These are phyloP conservation scores for Geosmithia flava DNA, from an alignment of 2,329 filamentous ascomycete genomes.

Conservation along the genomic window DNA sequence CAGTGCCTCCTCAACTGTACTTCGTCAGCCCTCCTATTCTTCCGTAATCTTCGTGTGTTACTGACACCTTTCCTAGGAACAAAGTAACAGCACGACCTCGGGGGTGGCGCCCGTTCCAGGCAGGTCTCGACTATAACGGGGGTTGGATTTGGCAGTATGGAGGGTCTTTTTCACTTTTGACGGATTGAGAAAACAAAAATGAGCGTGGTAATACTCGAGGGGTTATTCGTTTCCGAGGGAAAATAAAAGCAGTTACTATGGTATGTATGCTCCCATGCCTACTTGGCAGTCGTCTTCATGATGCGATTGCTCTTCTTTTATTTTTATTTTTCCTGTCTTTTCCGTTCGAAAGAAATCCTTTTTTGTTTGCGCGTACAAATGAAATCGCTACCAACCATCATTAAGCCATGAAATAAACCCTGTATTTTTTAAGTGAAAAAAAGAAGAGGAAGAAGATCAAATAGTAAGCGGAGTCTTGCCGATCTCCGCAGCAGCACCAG, in stretches of 20 bases:
- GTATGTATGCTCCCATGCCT: too few relatives aligned
- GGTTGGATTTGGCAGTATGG: not conserved
- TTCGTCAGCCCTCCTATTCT: not conserved
- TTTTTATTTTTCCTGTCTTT: not conserved
- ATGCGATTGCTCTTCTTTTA: not conserved
- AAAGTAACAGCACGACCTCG: not conserved
- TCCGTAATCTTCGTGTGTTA: not conserved
- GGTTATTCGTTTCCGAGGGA: too few relatives aligned
- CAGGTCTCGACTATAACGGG: not conserved
- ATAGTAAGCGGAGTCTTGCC: constrained; percentile 12
- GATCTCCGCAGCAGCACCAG: constrained; percentile 16
- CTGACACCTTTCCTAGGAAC: not conserved
- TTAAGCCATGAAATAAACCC: not conserved
- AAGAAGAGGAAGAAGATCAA: constrained; percentile 3
- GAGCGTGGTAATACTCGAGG: too few relatives aligned
- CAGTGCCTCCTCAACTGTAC: not conserved
- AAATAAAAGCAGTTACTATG: too few relatives aligned
- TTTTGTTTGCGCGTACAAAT: not conserved
- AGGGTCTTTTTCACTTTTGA: not conserved
- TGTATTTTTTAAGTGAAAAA: not conserved
- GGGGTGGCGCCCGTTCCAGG: not conserved
- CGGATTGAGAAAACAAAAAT: too few relatives aligned
- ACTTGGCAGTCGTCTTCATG: not conserved
- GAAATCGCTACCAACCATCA: not conserved
- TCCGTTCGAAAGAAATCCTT: not conserved